phyloP scores from a whole-genome alignment of 1,139 yeast genomes.

The Candida mesenterica region DNA sequence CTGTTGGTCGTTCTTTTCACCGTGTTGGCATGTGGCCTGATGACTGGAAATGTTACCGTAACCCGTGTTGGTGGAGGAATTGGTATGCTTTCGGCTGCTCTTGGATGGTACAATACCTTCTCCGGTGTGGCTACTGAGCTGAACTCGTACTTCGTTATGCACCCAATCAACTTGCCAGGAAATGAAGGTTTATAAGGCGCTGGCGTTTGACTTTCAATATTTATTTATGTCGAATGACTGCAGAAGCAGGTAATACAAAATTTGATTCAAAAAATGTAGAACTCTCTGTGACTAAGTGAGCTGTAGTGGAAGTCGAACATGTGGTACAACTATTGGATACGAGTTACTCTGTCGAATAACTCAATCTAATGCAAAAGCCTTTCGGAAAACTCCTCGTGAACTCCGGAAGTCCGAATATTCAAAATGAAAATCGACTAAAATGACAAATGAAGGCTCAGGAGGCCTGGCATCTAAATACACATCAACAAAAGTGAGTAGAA shows the following conservation, averaged over 20 bases:
- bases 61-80: constrained; percentile 71
- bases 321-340: too few species aligned
- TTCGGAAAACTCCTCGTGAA: too few species aligned
- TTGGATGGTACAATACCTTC: constrained; percentile 59
- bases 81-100: constrained; percentile 57
- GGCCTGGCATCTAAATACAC: too few species aligned
- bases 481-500: too few species aligned
- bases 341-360: too few species aligned
- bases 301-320: too few species aligned
- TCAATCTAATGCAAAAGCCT: too few species aligned
- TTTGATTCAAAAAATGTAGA: too few species aligned
- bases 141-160: constrained; percentile 37
- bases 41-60: constrained; percentile 44
- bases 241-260: not conserved
- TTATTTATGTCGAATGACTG: not conserved
- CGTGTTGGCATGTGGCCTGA: constrained; percentile 55
- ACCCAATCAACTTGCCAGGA: constrained; percentile 35
- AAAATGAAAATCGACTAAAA: too few species aligned
- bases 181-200: not conserved
- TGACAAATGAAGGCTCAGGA: too few species aligned
- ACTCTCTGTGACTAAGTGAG: too few species aligned
- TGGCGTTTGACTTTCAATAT: not conserved
- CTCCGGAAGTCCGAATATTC: too few species aligned
- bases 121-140: constrained; percentile 39
- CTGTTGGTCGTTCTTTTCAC: constrained; percentile 55